Base-by-base conservation (phyloP, 805 yeast species). In the Wickerhamomyces alni region DNA sequence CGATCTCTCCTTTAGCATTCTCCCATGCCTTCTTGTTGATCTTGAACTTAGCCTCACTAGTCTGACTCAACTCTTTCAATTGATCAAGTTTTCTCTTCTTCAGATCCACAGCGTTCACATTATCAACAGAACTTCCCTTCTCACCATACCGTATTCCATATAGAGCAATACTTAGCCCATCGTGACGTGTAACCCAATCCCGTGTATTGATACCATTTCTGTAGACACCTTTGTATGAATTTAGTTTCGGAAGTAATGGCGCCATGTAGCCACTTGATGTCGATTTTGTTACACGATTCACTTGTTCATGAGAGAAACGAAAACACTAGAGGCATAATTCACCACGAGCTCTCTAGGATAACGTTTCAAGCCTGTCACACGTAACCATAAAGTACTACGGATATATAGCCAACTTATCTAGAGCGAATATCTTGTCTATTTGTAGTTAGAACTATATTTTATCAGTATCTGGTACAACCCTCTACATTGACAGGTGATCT, bases 161-260 rank as follows among this genome's bases (percentile, higher is more conserved):
- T 3, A 93, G 65, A 5, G 82, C 79, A 40, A 72, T 68, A 30
- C 95, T 82, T 33, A 80, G 71, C 2, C 99, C 99, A 54, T 84
- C 87, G 57, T 91, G 99, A 7, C 62, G 62, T 10, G 68, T 54
- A 2, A 58, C 55, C 97, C 98, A 91, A 4, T 75, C 60, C 37
- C 97, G 71, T 2, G 95, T 77, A 52, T 78, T 76, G 44, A 89
- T 63, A 6, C 84, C 89, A 59, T 84, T 70, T 35, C 84, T 71
- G 54, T 60, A 80, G 28, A 72, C 66, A 1, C 96, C 94, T 16
- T 62, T 58, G 54, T 93, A 91, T 27, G 52, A 44, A n/a, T 66
- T 65, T 35, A 93, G 64, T 2, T 75, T 63, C 1, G 98, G 98
- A n/a, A n/a, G n/a, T n/a, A n/a, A n/a, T n/a, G n/a, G n/a, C n/a